A percentile compares a stretch with the other conserved stretches of the same genome.
These are phyloP conservation scores for Penicillium sp. DNA, from an alignment of 2,329 filamentous ascomycete species.

Conservation along the genomic window DNA sequence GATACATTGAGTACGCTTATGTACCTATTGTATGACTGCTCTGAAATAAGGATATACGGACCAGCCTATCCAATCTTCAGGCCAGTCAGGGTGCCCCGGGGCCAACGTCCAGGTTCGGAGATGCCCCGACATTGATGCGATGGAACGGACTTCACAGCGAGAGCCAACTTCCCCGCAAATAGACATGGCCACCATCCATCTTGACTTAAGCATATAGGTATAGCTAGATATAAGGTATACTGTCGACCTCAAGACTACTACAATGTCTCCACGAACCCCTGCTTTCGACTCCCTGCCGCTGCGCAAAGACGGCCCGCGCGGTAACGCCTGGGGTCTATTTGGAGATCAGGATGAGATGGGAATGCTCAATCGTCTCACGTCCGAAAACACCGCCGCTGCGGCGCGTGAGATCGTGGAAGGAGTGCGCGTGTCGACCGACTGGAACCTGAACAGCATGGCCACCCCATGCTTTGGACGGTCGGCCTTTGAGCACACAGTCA, in stretches of 20 bases:
- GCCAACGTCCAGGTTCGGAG: too few relatives aligned
- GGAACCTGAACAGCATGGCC: slow-evolving; percentile 53
- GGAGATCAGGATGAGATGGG: slow-evolving; percentile 51
- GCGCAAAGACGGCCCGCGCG: slow-evolving; percentile 46
- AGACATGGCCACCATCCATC: too few relatives aligned
- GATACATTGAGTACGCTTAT: too few relatives aligned
- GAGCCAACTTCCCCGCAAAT: not conserved
- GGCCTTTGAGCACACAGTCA: slow-evolving; percentile 52
- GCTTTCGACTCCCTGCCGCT: slow-evolving; percentile 49
- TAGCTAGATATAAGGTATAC: not conserved
- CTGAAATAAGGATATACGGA: too few relatives aligned
- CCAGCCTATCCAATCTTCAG: too few relatives aligned
- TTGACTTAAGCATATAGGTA: not conserved
- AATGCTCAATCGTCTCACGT: slow-evolving; percentile 53
- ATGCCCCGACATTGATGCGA: not conserved
- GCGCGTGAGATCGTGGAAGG: slow-evolving; percentile 44
- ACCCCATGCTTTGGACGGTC: slow-evolving; percentile 55
- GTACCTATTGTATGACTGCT: too few relatives aligned
- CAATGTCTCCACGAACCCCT: slow-evolving; percentile 16
- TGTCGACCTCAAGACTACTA: too few relatives aligned
- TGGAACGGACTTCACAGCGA: slow-evolving; percentile 2
- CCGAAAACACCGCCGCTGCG: slow-evolving; percentile 41
- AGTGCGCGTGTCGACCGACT: slow-evolving; percentile 53
- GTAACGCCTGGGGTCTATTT: slow-evolving; percentile 56
- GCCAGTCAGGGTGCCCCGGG: too few relatives aligned